Evolutionary conservation across 2,329 filamentous ascomycete genomes (phyloP).

Genomic region (Sclerotinia borealis): DNA sequence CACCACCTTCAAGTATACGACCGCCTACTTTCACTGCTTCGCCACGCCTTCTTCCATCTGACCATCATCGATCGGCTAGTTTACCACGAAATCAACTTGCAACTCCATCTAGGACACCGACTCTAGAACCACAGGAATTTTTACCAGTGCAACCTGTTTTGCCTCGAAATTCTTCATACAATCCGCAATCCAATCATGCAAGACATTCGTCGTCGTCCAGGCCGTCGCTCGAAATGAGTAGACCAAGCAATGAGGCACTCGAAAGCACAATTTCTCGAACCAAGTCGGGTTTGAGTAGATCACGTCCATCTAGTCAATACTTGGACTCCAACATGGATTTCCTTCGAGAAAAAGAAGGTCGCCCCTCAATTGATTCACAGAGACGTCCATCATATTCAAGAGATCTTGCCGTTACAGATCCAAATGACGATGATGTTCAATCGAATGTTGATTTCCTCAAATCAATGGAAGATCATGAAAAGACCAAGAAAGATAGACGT

Average conservation of each 20-base stretch:
- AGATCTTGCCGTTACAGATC: constrained; percentile 31
- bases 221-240: constrained; percentile 64
- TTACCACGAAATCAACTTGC: constrained; percentile 34
- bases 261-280: constrained; percentile 52
- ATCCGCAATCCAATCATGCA: constrained; percentile 32
- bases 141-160: constrained; percentile 18
- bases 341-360: constrained; percentile 64
- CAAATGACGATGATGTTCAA: constrained; percentile 47
- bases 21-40: constrained; percentile 20
- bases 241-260: constrained; percentile 58
- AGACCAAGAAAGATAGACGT: constrained; percentile 45
- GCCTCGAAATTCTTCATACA: constrained; percentile 31
- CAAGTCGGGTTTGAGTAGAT: constrained; percentile 58
- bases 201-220: constrained; percentile 48
- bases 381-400: constrained; percentile 27
- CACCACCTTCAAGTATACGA: constrained; percentile 30
- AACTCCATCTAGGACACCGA: constrained; percentile 15
- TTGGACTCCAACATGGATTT: constrained; percentile 79
- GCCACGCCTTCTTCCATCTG: constrained; percentile 23
- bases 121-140: constrained; percentile 23
- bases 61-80: constrained; percentile 47
- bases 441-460: constrained; percentile 81
- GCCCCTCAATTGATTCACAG: constrained; percentile 28
- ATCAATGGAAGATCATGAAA: constrained; percentile 61
- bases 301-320: constrained; percentile 75